phyloP scores from a whole-genome alignment of 371 early-diverging fungal species.

The Circinella minor region DNA sequence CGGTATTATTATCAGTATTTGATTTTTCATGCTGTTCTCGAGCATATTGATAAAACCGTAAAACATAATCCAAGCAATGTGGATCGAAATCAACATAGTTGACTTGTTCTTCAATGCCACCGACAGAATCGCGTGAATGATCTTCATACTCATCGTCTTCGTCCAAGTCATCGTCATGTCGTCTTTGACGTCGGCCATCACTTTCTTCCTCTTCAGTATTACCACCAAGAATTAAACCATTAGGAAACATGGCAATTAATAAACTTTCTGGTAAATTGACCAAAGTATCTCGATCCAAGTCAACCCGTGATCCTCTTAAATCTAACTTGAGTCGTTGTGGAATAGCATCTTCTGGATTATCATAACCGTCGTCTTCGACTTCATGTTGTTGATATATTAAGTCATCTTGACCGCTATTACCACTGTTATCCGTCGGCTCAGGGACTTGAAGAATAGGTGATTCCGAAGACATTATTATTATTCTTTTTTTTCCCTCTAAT shows the following conservation, averaged over 20 bases:
- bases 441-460: constrained; percentile 51
- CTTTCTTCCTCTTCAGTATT: constrained; percentile 46
- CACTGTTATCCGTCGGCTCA: constrained; percentile 29
- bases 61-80: constrained; percentile 64
- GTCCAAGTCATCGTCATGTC: constrained; percentile 48
- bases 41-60: constrained; percentile 55
- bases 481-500: not conserved
- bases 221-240: constrained; percentile 69
- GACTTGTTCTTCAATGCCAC: constrained; percentile 50
- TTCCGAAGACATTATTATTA: constrained; percentile 37
- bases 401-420: constrained; percentile 24
- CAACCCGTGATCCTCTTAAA: constrained; percentile 73
- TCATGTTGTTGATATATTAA: constrained; percentile 39
- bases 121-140: constrained; percentile 57
- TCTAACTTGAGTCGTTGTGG: constrained; percentile 70
- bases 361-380: constrained; percentile 39
- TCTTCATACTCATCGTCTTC: constrained; percentile 55
- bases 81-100: constrained; percentile 71
- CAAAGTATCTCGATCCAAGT: constrained; percentile 75
- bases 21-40: constrained; percentile 30
- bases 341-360: constrained; percentile 44
- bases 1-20: not conserved
- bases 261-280: constrained; percentile 78
- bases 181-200: constrained; percentile 27
- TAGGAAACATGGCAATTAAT: constrained; percentile 85